Evolutionary conservation across 176 grass and related monocot species (phyloP).

Genomic region (Eragrostis curvula): DNA sequence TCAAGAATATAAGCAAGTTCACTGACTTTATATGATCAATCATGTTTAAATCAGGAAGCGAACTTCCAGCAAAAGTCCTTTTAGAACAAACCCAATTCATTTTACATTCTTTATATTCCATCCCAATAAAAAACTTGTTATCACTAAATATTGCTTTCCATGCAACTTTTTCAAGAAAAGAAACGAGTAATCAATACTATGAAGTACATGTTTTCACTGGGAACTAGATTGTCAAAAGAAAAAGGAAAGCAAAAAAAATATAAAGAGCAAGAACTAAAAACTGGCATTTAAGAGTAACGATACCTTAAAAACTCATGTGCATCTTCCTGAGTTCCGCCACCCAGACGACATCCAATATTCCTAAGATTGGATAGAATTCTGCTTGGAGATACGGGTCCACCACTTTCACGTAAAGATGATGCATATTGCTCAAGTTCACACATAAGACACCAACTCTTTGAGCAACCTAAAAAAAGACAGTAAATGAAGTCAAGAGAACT

Average conservation of each 20-base stretch:
- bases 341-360: slow-evolving; percentile 87
- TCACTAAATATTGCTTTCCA: neutral
- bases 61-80: neutral
- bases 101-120: neutral
- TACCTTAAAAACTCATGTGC: slow-evolving; percentile 99
- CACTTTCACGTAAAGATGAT: slow-evolving; percentile 84
- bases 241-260: slow-evolving; percentile 4
- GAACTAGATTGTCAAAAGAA: neutral
- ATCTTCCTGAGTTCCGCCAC: slow-evolving; percentile 98
- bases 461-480: slow-evolving; percentile 65
- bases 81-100: neutral
- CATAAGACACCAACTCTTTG: slow-evolving; percentile 96
- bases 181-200: slow-evolving; percentile 5
- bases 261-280: slow-evolving; percentile 30
- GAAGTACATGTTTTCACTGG: neutral
- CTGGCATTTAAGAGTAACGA: slow-evolving; percentile 18
- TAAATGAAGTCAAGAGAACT: slow-evolving; percentile 31
- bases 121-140: neutral
- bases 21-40: neutral
- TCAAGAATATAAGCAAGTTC: neutral
- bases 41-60: neutral
- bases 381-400: slow-evolving; percentile 77
- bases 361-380: slow-evolving; percentile 96
- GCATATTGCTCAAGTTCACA: slow-evolving; percentile 98
- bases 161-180: neutral